Conservation (phyloP, 2,329 filamentous ascomycete species). For the Dothideomycetes sp. region DNA sequence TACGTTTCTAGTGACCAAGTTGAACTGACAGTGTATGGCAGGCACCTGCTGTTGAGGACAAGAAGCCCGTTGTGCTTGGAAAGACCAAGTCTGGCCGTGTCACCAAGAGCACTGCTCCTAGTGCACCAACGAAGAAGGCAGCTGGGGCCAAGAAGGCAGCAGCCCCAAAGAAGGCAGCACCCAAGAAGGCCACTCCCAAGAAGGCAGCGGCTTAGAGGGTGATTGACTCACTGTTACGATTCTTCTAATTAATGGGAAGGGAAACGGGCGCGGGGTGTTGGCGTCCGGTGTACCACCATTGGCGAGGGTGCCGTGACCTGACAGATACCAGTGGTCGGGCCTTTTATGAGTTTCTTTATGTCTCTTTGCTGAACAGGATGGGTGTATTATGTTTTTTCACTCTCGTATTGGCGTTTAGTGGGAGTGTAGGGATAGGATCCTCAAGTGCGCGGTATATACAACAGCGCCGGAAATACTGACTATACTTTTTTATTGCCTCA, state of each 20-base stretch:
- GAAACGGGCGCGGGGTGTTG: conserved; percentile 4
- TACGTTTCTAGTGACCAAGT: not conserved
- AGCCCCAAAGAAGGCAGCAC: conserved; percentile 29
- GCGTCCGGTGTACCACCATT: conserved; percentile 7
- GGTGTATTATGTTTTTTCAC: not conserved
- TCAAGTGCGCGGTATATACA: too few species aligned
- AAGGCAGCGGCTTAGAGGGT: conserved; percentile 11
- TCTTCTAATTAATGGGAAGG: not conserved
- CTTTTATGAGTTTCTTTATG: conserved; percentile 7
- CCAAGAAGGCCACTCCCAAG: conserved; percentile 30
- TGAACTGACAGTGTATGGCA: conserved; percentile 18
- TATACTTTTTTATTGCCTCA: too few species aligned
- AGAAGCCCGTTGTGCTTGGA: conserved; percentile 53
- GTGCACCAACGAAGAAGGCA: conserved; percentile 26
- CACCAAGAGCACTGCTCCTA: conserved; percentile 52
- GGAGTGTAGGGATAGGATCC: too few species aligned
- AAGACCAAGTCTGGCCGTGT: conserved; percentile 85
- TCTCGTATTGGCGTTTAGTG: not conserved
- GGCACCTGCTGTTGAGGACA: conserved; percentile 58
- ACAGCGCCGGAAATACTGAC: too few species aligned
- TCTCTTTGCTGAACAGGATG: not conserved
- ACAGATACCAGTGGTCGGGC: conserved; percentile 8
- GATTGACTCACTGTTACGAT: not conserved
- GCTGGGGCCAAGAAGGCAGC: conserved; percentile 33
- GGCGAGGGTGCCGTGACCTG: conserved; percentile 2